Percentiles rank a stretch among this genome's conserved stretches.
These are phyloP conservation scores for Geotrichum siamense DNA, from an alignment of 1,139 yeast genomes.

Conservation along the genomic window DNA sequence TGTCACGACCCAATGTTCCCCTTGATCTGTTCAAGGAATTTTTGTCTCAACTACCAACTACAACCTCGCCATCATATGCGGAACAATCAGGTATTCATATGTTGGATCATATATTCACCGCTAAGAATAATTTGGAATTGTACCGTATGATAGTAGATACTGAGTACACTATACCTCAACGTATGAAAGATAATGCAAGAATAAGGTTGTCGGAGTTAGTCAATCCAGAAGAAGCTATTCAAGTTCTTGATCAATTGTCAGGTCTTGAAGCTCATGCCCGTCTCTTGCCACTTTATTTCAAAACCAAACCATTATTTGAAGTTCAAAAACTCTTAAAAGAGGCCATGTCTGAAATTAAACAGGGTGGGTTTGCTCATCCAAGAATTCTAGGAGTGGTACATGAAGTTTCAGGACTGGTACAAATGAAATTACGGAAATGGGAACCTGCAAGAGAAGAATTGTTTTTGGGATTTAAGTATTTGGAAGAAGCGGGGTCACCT, in stretches of 20 bases:
- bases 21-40: slow-evolving; percentile 28
- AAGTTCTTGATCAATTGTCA: not conserved
- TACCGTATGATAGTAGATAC: not conserved
- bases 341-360: not conserved
- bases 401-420: slow-evolving; percentile 69
- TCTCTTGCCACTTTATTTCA: slow-evolving; percentile 1
- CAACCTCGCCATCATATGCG: slow-evolving; percentile 41
- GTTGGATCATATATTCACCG: slow-evolving; percentile 38
- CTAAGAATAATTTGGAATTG: not conserved
- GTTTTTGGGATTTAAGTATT: slow-evolving; percentile 66
- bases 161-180: not conserved
- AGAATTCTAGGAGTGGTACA: slow-evolving; percentile 60
- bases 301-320: not conserved
- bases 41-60: slow-evolving; percentile 31
- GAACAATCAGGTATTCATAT: slow-evolving; percentile 58
- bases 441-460: slow-evolving; percentile 57
- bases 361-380: slow-evolving; percentile 43
- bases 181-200: not conserved
- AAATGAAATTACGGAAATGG: slow-evolving; percentile 54
- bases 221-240: slow-evolving; percentile 1
- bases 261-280: slow-evolving; percentile 3
- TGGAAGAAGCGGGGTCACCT: slow-evolving; percentile 70
- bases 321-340: not conserved
- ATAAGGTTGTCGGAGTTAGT: not conserved
- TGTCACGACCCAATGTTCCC: slow-evolving; percentile 1